Percentiles rank a stretch among this genome's conserved stretches.
These are phyloP conservation scores for Neocallimastix lanati DNA, from an alignment of 192 early-diverging fungal species.

Conservation along the genomic window DNA sequence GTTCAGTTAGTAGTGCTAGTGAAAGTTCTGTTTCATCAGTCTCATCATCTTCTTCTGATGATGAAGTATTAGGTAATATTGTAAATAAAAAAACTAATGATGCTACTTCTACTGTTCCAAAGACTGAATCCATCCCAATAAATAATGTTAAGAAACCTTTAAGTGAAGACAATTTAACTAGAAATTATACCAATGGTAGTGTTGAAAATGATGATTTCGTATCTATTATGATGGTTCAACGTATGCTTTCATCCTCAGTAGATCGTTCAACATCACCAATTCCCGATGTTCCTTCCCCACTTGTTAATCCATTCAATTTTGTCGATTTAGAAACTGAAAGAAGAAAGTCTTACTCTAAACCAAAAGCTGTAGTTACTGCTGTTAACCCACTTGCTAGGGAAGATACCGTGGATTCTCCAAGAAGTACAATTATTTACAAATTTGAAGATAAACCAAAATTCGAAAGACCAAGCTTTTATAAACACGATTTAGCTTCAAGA, in stretches of 20 bases:
- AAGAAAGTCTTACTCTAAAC: background rate
- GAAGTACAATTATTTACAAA: background rate
- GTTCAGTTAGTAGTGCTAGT: background rate
- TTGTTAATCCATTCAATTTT: background rate
- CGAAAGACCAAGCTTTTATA: background rate
- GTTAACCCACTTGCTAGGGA: background rate
- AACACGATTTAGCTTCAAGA: background rate
- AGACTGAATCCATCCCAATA: too few relatives aligned
- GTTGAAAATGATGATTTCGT: background rate
- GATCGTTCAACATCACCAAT: background rate
- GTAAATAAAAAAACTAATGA: background rate
- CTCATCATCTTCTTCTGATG: background rate
- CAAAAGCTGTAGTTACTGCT: background rate
- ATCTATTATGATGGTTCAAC: background rate
- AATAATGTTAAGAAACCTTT: too few relatives aligned
- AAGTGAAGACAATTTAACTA: background rate
- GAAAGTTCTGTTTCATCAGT: background rate
- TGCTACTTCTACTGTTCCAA: too few relatives aligned
- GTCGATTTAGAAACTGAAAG: background rate
- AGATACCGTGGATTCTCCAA: background rate
- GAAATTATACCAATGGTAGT: background rate
- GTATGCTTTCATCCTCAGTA: background rate
- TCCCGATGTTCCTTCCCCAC: background rate
- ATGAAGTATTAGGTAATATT: background rate
- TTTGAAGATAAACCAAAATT: background rate